Evolutionary conservation across 805 yeast genomes (phyloP).

Genomic region (Helenozyma baotianmanensis): DNA sequence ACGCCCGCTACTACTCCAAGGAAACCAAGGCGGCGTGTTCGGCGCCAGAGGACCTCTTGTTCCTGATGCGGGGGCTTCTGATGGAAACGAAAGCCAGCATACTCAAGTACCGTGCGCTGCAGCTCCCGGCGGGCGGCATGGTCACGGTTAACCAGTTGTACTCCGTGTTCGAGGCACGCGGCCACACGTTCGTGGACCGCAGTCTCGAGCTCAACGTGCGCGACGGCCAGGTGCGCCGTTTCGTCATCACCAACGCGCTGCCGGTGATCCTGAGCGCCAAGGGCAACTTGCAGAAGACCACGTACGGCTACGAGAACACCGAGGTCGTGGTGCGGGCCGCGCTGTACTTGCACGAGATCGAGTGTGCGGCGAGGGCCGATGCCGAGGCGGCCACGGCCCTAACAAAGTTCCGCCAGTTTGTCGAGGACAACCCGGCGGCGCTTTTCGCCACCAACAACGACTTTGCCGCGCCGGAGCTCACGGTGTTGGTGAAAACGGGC

Average conservation of each 20-base stretch:
- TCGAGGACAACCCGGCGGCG: slow-evolving; percentile 23
- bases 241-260: slow-evolving; percentile 40
- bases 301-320: slow-evolving; percentile 41
- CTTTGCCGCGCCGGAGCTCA: slow-evolving; percentile 23
- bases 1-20: slow-evolving; percentile 17
- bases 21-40: slow-evolving; percentile 8
- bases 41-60: slow-evolving; percentile 25
- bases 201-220: slow-evolving; percentile 34
- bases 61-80: slow-evolving; percentile 31
- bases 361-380: slow-evolving; percentile 8
- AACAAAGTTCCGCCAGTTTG: slow-evolving; percentile 19
- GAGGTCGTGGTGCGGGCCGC: slow-evolving; percentile 31
- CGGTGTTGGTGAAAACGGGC: slow-evolving; percentile 36
- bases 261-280: slow-evolving; percentile 41
- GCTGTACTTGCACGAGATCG: slow-evolving; percentile 19
- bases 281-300: slow-evolving; percentile 16
- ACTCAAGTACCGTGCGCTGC: slow-evolving; percentile 26
- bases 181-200: slow-evolving; percentile 48
- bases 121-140: slow-evolving; percentile 34
- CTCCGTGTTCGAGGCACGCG: slow-evolving; percentile 40
- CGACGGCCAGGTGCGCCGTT: slow-evolving; percentile 34
- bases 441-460: slow-evolving; percentile 22
- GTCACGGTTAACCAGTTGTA: slow-evolving; percentile 46
- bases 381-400: slow-evolving; percentile 10
- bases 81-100: slow-evolving; percentile 34